Evolutionary conservation across 2,329 filamentous ascomycete genomes (phyloP).

Genomic region (Xylaria sp.): DNA sequence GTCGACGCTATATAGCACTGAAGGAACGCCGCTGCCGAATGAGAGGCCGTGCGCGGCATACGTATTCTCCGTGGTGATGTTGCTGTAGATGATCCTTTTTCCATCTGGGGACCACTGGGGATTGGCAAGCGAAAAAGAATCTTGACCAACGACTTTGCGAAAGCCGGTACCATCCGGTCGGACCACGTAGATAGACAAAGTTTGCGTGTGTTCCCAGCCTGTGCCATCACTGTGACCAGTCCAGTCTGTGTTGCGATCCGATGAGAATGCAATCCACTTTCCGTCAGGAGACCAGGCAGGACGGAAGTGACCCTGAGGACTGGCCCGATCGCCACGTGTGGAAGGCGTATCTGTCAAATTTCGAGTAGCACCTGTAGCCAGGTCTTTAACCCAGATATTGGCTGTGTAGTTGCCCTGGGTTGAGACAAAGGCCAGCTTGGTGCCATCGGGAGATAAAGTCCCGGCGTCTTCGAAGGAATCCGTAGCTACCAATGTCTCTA

Average conservation of each 20-base stretch:
- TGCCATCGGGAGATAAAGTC: background rate
- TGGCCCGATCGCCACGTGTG: background rate
- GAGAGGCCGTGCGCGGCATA: background rate
- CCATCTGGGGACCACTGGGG: background rate
- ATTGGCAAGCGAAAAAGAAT: background rate
- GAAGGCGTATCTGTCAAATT: background rate
- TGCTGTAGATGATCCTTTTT: background rate
- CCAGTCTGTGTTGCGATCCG: background rate
- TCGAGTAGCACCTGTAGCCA: background rate
- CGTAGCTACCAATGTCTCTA: background rate
- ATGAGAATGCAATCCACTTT: background rate
- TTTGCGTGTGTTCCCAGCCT: constrained; percentile 1
- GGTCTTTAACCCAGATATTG: background rate
- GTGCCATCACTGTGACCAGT: background rate
- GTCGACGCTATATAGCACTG: background rate
- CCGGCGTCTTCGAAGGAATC: background rate
- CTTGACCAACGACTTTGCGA: background rate
- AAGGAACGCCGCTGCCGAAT: background rate
- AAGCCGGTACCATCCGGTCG: background rate
- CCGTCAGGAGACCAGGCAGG: background rate
- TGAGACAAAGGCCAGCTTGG: background rate
- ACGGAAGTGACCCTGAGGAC: background rate
- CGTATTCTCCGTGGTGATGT: constrained; percentile 1
- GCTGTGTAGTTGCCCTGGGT: background rate
- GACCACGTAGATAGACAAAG: background rate